These are phyloP conservation scores for Dryadomyces quercus-mongolicae DNA, from an alignment of 2,329 filamentous ascomycete genomes.

Conservation along the genomic window DNA sequence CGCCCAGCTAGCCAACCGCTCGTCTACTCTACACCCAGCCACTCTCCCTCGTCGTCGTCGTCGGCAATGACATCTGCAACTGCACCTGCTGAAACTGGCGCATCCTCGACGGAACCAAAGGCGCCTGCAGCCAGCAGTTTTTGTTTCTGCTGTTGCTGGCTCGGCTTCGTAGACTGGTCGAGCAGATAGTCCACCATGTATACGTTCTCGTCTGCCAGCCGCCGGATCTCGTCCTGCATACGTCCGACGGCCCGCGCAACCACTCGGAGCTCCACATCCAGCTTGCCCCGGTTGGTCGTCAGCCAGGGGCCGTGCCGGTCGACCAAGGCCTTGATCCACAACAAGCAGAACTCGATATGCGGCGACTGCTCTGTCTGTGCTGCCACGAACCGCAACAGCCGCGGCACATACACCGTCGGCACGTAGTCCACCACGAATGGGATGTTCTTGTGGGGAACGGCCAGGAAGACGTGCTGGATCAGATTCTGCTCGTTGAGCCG, in stretches of 20 bases:
- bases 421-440: constrained; percentile 65
- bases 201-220: constrained; percentile 74
- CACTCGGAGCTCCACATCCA: constrained; percentile 74
- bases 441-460: constrained; percentile 64
- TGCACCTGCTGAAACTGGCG: background rate
- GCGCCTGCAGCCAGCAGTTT: background rate
- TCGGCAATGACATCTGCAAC: constrained; percentile 2
- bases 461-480: constrained; percentile 75
- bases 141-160: background rate
- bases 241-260: constrained; percentile 69
- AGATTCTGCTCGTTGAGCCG: constrained; percentile 78
- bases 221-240: constrained; percentile 72
- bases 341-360: constrained; percentile 85
- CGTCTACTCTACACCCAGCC: constrained; percentile 7
- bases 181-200: constrained; percentile 80
- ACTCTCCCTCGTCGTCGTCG: constrained; percentile 8
- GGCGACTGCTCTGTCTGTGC: constrained; percentile 80
- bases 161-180: constrained; percentile 27
- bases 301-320: constrained; percentile 77
- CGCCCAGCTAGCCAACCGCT: background rate
- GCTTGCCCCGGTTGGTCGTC: constrained; percentile 64
- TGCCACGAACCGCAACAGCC: constrained; percentile 77
- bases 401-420: constrained; percentile 74
- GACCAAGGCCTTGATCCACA: constrained; percentile 80
- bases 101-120: too few species aligned